A percentile compares a stretch with the other conserved stretches of the same genome.
These are phyloP conservation scores for Lolium multiflorum DNA, from an alignment of 176 grass and related monocot genomes.

Conservation along the genomic window DNA sequence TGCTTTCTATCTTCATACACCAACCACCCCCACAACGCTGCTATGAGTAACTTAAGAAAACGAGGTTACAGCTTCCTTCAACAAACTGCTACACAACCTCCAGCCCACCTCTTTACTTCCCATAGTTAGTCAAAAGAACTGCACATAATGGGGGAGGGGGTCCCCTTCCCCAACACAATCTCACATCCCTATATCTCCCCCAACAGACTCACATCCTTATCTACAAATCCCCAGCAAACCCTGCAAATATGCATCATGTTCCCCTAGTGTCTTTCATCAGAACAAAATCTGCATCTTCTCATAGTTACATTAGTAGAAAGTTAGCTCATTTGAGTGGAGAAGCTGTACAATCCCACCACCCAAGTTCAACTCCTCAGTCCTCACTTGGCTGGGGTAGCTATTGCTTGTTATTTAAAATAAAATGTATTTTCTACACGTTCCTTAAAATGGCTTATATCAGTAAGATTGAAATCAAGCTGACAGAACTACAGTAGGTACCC, in stretches of 20 bases:
- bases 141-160: background rate
- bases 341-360: background rate
- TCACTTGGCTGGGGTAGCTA: conserved; percentile 4
- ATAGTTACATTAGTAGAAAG: background rate
- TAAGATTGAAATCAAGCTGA: conserved; percentile 24
- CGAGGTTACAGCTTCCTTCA: background rate
- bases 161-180: background rate
- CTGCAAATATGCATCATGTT: conserved; percentile 19
- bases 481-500: background rate
- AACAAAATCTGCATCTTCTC: background rate
- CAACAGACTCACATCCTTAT: background rate
- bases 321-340: background rate
- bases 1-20: background rate
- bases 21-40: background rate
- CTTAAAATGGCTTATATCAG: conserved; percentile 5
- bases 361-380: background rate
- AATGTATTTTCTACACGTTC: conserved; percentile 15
- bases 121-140: background rate
- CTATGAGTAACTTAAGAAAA: conserved; percentile 12
- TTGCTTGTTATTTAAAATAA: background rate
- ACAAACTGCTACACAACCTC: conserved; percentile 11
- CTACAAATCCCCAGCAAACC: background rate
- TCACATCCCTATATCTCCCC: background rate
- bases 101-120: background rate
- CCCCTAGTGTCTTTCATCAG: background rate